Evolutionary conservation across 257 asterid genomes (phyloP), one percentile per base, ranked within the genome.

Genomic region (Gentiana dahurica): DNA sequence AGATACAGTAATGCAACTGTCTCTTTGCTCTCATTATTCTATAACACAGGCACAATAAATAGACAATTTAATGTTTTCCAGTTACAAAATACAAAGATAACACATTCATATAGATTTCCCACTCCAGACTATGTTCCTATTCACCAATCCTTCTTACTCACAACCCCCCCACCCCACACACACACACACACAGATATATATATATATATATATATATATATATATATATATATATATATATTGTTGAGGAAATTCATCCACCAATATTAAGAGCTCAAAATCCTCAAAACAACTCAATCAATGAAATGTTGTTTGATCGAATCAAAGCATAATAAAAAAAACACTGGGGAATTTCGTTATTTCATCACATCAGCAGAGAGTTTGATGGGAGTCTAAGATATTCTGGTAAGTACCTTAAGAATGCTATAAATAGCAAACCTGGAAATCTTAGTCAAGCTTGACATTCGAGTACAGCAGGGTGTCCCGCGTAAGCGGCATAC

Each of bases 401-500:
- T 58, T 67, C 64, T 38, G 32, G 63, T 33, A 66, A 58, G 63
- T 33, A 66, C 58, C 65, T 67, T 57, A 52, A 58, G n/a, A 68
- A 65, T 4, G 53, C 54, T 15, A 59, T 6, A 34, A 33, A 52
- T 35, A 45, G 60, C 54, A 57, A 62, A 55, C 6, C 7, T 34
- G 2, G 53, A 24, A 69, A 39, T 34, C 65, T 74, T 67, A 87
- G 75, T 91, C 98, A 54, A 91, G 90, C 85, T 85, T 87, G 64
- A 91, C 96, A 51, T 83, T 91, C 39, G 94, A 87, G 73, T 91
- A 91, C 49, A 91, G 73, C 72, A 91, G 95, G 51, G 98, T 91
- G 79, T 91, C 98, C 83, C 76, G 83, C 71, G 98, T 87, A 65
- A 91, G 67, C 55, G 98, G 82, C 98, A 91, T 85, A 80, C 75